Conservation (phyloP, 192 early-diverging fungal species). For the Coemansia sp. region DNA sequence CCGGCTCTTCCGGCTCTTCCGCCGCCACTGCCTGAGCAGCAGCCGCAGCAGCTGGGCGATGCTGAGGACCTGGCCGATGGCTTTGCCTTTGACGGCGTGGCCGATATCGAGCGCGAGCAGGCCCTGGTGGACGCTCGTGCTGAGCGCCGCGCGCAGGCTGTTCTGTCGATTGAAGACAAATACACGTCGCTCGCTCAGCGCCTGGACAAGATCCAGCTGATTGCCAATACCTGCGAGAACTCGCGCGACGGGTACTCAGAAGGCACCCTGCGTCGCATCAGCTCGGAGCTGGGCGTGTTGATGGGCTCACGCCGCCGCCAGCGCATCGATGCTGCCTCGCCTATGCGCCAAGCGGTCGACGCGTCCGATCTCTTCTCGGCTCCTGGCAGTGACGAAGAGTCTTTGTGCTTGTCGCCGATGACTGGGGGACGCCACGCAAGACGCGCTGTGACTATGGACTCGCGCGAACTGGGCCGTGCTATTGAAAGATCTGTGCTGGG, state of each 20-base stretch:
- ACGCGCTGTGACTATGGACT: constrained; percentile 6
- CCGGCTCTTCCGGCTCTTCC: background rate
- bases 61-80: constrained; percentile 23
- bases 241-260: constrained; percentile 47
- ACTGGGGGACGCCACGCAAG: background rate
- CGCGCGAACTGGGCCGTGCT: background rate
- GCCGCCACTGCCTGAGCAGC: background rate
- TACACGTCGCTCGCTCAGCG: constrained; percentile 35
- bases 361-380: background rate
- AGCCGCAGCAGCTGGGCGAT: constrained; percentile 4
- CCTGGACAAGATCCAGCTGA: constrained; percentile 45
- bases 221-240: constrained; percentile 54
- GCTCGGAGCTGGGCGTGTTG: constrained; percentile 47
- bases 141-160: background rate
- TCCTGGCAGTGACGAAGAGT: background rate
- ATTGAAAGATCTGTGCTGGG: background rate
- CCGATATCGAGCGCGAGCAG: constrained; percentile 54
- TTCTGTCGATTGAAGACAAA: background rate
- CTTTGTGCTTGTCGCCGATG: background rate
- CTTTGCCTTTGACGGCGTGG: constrained; percentile 48
- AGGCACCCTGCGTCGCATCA: constrained; percentile 46
- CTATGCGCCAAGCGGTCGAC: background rate
- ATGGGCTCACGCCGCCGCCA: constrained; percentile 26
- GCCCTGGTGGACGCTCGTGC: constrained; percentile 31
- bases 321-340: constrained; percentile 22